These are phyloP conservation scores for Coffea eugenioides DNA, from an alignment of 257 asterid species.

Conservation along the genomic window DNA sequence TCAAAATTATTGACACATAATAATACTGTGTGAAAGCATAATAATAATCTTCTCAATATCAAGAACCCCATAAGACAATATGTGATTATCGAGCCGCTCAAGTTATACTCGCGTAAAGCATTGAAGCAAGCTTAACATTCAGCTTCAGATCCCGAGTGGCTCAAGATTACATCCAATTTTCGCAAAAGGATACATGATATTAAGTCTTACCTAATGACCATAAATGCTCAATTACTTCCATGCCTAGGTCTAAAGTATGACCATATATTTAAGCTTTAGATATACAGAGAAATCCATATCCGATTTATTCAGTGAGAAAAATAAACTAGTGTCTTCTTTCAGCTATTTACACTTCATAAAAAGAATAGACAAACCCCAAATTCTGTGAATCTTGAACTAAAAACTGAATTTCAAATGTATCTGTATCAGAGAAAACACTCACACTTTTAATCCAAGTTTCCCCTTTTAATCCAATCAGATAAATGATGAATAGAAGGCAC, in stretches of 20 bases:
- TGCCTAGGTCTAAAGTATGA: background rate
- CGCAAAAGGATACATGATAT: background rate
- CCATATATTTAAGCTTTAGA: background rate
- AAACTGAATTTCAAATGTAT: background rate
- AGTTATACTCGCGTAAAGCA: background rate
- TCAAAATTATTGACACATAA: background rate
- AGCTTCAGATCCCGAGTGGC: background rate
- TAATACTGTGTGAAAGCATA: background rate
- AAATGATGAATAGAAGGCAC: background rate
- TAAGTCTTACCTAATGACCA: background rate
- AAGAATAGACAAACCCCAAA: background rate
- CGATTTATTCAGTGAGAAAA: background rate
- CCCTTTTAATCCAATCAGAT: background rate
- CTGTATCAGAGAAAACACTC: background rate
- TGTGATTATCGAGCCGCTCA: background rate
- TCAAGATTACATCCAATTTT: background rate
- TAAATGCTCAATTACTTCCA: background rate
- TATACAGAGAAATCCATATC: background rate
- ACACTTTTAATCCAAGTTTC: background rate
- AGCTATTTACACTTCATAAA: background rate
- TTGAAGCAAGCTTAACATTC: background rate
- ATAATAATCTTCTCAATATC: background rate
- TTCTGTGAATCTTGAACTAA: background rate
- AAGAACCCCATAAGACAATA: background rate
- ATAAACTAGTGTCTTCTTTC: background rate